Base-by-base conservation (phyloP, 2,329 filamentous ascomycete species). In the Colletotrichum sp. region DNA sequence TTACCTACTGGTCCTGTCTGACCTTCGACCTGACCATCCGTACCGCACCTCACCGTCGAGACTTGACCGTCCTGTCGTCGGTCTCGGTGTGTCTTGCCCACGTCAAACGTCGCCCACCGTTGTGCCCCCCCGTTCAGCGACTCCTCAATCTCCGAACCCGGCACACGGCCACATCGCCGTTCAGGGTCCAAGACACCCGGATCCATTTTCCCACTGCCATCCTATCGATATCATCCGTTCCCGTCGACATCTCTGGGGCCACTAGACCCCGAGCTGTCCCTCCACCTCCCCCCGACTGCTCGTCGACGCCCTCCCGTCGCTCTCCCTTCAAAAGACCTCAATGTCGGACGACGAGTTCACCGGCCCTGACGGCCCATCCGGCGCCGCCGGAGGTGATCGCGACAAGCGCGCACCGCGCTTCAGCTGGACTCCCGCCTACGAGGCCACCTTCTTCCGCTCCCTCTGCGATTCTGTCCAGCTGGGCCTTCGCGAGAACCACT, bases 371-470 rank as follows among this genome's bases (percentile, higher is more conserved):
- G 70, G 72, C 60, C 52, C 70, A 52, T 26, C 70, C 71, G 67
- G 68, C 62, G 44, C 68, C 77, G 67, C 39, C 63, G 62, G 69
- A 21, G 66, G 52, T 59, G 77, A 78, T 52, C 77, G 77, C 72
- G 77, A 78, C 76, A 78, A 80, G 77, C 84, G 86, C 68, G 85
- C 86, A 36, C 90, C 90, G 68, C 88, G 90, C 75, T 92, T 92
- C 82, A 91, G 89, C 81, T 92, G 90, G 90, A 92, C 89, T 71
- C 85, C 87, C 2, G 87, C 88, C 24, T 92, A 89, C 84, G 90
- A 92, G 82, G 87, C 88, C 70, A 92, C 90, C 73, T 92, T 92
- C 82, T 92, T 92, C 83, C 86, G 88, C 71, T 92, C 90, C 66
- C 87, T 92, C 7, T 91, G 90, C 84, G 89, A 92, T 78, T 91